These are phyloP conservation scores for Shiraia bambusicola DNA, from an alignment of 2,329 filamentous ascomycete genomes.

Conservation along the genomic window DNA sequence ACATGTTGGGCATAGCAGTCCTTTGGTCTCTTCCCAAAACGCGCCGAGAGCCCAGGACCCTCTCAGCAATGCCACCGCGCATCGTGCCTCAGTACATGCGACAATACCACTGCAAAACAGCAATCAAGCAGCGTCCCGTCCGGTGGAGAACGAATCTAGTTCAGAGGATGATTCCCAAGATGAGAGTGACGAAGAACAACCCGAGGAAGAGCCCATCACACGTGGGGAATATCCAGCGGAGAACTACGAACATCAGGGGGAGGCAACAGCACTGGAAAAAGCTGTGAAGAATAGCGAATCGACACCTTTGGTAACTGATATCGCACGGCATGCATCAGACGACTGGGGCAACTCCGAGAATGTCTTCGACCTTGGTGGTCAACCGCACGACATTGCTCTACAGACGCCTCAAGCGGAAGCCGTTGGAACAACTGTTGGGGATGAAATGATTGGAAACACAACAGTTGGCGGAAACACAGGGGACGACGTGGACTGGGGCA, in stretches of 20 bases:
- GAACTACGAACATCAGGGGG: conserved; percentile 52
- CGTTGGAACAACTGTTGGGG: conserved; percentile 34
- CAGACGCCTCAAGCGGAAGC: conserved; percentile 29
- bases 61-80: too few species aligned
- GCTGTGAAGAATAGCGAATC: conserved; percentile 48
- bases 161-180: conserved; percentile 23
- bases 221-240: conserved; percentile 28
- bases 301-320: conserved; percentile 46
- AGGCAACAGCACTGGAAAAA: conserved; percentile 48
- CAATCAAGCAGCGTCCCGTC: too few species aligned
- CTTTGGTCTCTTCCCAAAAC: too few species aligned
- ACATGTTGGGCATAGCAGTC: too few species aligned
- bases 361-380: conserved; percentile 34
- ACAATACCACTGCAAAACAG: too few species aligned
- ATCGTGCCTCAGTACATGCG: neutral
- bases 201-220: conserved; percentile 9
- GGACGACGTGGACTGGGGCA: conserved; percentile 40
- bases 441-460: conserved; percentile 33
- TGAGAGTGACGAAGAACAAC: conserved; percentile 38
- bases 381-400: conserved; percentile 25
- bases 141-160: conserved; percentile 4
- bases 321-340: conserved; percentile 32
- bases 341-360: conserved; percentile 38
- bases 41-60: too few species aligned
- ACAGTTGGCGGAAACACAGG: conserved; percentile 33